Evolutionary conservation across 495 filamentous ascomycete genomes (phyloP), one percentile per base, ranked within the genome.

Genomic region (Annulohypoxylon stygium): DNA sequence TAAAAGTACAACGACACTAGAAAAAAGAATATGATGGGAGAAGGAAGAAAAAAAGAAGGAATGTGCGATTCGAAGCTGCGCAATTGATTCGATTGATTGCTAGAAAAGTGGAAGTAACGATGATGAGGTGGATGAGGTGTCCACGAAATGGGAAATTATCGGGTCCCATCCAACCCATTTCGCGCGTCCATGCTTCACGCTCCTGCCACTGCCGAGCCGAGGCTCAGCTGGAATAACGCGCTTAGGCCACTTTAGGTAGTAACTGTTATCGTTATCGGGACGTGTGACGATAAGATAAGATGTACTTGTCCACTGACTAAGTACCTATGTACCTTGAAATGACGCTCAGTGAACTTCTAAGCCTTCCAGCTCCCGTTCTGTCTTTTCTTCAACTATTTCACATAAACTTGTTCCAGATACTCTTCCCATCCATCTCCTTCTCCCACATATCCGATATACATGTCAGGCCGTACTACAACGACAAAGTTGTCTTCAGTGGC

Each of bases 381-480:
- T 23, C 20, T 23, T 30, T 30, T 30, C 30, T 30, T 30, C 30
- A 1, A 30, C 37, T 43, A 72, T n/a, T 64, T 6, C 23, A 37
- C 45, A 37, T 71, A 71, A 12, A 70, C 3, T 18, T 61, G 50
- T 18, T 62, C 65, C 25, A 75, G n/a, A 39, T 75, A 75, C 25
- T 50, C 43, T 10, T 61, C 65, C 73, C 73, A 75, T 34, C 61
- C 73, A 2, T 67, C 62, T 6, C 67, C 68, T 26, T 61, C 60
- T 23, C 73, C 73, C n/a, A 74, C 66, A 34, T 74, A 70, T 9
- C 71, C 75, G 45, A 77, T 73, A 37, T 77, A 77, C 75, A 75
- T 77, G 53, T 77, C 75, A 5, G 75, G 75, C 23, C 75, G 67
- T 20, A 77, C 75, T 6, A 77, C 65, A 14, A 73, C 73, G 0